Evolutionary conservation across 805 yeast genomes (phyloP), one percentile per base, ranked within the genome.

Genomic region (Blastobotrys americana): DNA sequence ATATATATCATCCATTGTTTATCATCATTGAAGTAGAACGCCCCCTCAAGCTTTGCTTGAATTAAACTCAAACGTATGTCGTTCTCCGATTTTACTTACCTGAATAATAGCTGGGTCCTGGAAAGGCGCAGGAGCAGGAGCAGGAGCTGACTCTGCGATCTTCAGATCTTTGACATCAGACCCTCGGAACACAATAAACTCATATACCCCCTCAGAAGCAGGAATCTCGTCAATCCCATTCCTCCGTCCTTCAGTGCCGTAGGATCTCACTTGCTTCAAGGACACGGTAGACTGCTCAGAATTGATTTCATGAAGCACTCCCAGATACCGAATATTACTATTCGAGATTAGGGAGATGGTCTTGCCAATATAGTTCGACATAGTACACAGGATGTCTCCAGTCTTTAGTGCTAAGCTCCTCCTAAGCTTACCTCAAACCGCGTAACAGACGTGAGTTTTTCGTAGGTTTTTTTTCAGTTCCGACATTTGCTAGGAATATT

Each of bases 281-380:
- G 96, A 81, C 41, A 90, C 93, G 2, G 96, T 87, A 52, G 96
- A 85, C 49, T 83, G 84, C 47, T 85, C 89, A 22, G 95, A 93
- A 63, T 87, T 87, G 57, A 93, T 86, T 54, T 78, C 81, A 53
- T 85, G 87, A 59, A 90, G 73, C n/a, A 77, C 68, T 25, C 98
- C 98, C 46, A 87, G 93, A 60, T 90, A 90, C 52, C 95, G 73
- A 49, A 84, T 80, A 33, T 85, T 86, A 55, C 84, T 80, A 59
- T 77, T 78, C 47, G 94, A 82, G 51, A 84, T 76, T 61, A 87
- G 71, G 20, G 93, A 79, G 55, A 88, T 86, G 42, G 90, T 82
- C 63, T 86, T 86, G 6, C 97, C 97, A 54, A 88, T 84, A 65
- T 82, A 89, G 59, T 88, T 88, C 38, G 97, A 82, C 97, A 93